Percentiles rank a stretch among this genome's conserved stretches.
Evolutionary conservation across 2,329 filamentous ascomycete species (phyloP).

Genomic region (Aspergillus calidoustus): DNA sequence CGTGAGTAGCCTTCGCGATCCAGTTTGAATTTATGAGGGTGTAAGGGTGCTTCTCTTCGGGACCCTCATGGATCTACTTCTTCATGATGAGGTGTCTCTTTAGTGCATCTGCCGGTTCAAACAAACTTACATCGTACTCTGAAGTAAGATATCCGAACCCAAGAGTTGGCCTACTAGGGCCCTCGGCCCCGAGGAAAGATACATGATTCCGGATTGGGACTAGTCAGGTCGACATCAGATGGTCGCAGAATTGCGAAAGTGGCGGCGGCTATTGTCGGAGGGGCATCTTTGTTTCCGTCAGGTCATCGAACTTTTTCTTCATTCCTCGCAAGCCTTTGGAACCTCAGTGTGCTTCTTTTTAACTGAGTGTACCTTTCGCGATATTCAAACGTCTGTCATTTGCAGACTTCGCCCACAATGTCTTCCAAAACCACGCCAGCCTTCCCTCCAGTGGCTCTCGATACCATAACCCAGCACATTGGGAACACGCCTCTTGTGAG

Average conservation of each 20-base stretch:
- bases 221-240: constrained; percentile 11
- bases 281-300: background rate
- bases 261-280: constrained; percentile 13
- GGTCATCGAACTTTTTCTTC: constrained; percentile 3
- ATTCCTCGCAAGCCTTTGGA: background rate
- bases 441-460: constrained; percentile 60
- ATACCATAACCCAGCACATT: constrained; percentile 82
- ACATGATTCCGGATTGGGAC: constrained; percentile 6
- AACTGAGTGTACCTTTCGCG: background rate
- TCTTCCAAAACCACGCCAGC: constrained; percentile 55
- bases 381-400: background rate
- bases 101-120: background rate
- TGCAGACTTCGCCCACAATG: constrained; percentile 39
- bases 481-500: constrained; percentile 95
- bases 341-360: background rate
- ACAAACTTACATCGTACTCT: background rate
- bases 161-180: too few relatives aligned
- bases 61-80: background rate
- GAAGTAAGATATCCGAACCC: background rate
- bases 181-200: background rate
- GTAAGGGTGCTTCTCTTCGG: background rate
- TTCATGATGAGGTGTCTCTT: background rate
- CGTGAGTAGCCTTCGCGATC: background rate
- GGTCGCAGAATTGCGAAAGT: constrained; percentile 6
- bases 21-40: background rate